phyloP scores from a whole-genome alignment of 345 rosid genomes.

The Eutrema yunnanense region DNA sequence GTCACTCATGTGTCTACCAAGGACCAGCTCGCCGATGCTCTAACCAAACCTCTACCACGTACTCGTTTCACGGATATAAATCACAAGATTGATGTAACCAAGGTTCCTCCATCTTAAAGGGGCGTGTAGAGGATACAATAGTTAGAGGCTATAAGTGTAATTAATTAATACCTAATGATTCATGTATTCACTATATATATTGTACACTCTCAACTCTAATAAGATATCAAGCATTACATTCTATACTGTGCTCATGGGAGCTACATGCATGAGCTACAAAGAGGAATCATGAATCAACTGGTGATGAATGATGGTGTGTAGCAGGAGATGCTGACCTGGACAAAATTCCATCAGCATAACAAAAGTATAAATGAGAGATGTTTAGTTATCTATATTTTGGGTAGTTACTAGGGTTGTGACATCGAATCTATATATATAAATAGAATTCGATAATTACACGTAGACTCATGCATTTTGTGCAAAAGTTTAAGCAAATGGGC shows the following conservation, averaged over 20 bases:
- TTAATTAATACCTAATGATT: too few species aligned
- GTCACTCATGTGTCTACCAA: too few species aligned
- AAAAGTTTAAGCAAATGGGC: background rate
- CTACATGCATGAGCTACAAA: background rate
- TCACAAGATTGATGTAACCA: too few species aligned
- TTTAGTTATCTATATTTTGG: background rate
- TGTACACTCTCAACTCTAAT: too few species aligned
- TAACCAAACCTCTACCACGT: too few species aligned
- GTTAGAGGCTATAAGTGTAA: too few species aligned
- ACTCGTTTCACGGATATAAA: too few species aligned
- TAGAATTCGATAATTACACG: background rate
- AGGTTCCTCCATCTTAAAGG: too few species aligned
- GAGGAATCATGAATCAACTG: background rate
- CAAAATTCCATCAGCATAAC: background rate
- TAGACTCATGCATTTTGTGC: background rate
- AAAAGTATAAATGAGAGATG: background rate
- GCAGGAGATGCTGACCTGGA: background rate
- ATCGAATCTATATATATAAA: background rate
- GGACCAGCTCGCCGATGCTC: too few species aligned
- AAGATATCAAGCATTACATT: too few species aligned
- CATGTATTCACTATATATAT: too few species aligned
- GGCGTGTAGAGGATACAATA: too few species aligned
- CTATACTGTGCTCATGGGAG: background rate
- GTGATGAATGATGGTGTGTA: background rate
- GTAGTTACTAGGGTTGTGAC: background rate